phyloP scores from a whole-genome alignment of 208 protist species.

The Acanthamoeba royreba region DNA sequence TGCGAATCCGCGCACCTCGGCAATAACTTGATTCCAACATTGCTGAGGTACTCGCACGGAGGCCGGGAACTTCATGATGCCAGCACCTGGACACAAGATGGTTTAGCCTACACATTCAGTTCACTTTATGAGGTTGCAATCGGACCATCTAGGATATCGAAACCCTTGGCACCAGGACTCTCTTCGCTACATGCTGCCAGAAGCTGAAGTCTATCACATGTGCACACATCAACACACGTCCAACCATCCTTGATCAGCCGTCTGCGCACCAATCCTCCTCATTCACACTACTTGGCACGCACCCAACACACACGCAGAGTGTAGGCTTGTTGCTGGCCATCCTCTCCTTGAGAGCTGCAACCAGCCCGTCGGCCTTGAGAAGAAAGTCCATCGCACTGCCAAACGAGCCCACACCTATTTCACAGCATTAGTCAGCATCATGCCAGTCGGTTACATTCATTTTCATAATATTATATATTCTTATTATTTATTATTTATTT shows the following conservation, averaged over 20 bases:
- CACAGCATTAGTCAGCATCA: too few species aligned
- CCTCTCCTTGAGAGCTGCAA: neutral
- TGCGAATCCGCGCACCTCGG: neutral
- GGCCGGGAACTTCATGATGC: conserved; percentile 16
- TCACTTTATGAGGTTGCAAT: neutral
- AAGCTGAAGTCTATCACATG: neutral
- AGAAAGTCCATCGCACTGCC: conserved; percentile 22
- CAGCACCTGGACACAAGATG: neutral
- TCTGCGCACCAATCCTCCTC: too few species aligned
- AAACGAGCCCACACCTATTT: neutral
- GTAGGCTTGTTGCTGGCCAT: conserved; percentile 21
- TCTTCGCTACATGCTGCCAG: conserved; percentile 44
- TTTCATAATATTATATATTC: too few species aligned
- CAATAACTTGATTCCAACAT: conserved; percentile 51
- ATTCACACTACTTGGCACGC: neutral
- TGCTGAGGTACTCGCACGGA: conserved; percentile 50
- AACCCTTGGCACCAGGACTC: conserved; percentile 14
- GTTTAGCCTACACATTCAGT: neutral
- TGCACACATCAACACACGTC: neutral
- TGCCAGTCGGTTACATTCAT: too few species aligned
- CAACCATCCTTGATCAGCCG: neutral
- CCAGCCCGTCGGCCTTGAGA: neutral
- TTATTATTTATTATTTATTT: too few species aligned
- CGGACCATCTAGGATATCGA: neutral
- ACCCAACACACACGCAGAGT: conserved; percentile 55